Percentiles rank a stretch among this genome's conserved stretches.
These are phyloP conservation scores for Odonthalia washingtoniensis DNA, from an alignment of 31 red algal genomes.

Conservation along the genomic window DNA sequence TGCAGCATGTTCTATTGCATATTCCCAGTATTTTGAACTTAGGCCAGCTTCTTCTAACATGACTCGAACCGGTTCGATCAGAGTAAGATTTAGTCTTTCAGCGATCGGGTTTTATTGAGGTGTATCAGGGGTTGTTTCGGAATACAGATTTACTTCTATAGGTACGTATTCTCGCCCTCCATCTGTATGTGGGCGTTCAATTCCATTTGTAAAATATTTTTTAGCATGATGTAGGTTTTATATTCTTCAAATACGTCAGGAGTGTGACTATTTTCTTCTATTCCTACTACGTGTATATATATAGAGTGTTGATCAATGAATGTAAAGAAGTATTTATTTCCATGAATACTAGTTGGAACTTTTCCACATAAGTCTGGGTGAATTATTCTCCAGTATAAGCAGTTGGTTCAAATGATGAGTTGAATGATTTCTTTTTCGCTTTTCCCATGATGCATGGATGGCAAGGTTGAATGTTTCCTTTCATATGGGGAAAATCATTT, in stretches of 20 bases:
- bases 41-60: constrained; percentile 21
- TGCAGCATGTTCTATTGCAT: not conserved
- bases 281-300: constrained; percentile 2
- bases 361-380: constrained; percentile 31
- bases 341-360: constrained; percentile 1
- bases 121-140: constrained; percentile 12
- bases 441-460: constrained; percentile 28
- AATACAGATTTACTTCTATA: not conserved
- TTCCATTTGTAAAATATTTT: not conserved
- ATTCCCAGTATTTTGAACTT: constrained; percentile 6
- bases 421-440: constrained; percentile 17
- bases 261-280: not conserved
- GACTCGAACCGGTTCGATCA: constrained; percentile 5
- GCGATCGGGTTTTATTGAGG: constrained; percentile 19
- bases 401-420: constrained; percentile 6
- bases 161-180: not conserved
- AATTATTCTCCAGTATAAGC: not conserved
- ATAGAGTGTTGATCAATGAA: constrained; percentile 8
- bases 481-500: not conserved
- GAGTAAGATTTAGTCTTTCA: not conserved
- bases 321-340: constrained; percentile 5
- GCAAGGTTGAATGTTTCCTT: constrained; percentile 9
- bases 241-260: constrained; percentile 12
- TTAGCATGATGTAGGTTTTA: not conserved
- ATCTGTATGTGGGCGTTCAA: constrained; percentile 2